These are phyloP conservation scores for Penicillium maclennaniae DNA, from an alignment of 495 filamentous ascomycete genomes.

Conservation along the genomic window DNA sequence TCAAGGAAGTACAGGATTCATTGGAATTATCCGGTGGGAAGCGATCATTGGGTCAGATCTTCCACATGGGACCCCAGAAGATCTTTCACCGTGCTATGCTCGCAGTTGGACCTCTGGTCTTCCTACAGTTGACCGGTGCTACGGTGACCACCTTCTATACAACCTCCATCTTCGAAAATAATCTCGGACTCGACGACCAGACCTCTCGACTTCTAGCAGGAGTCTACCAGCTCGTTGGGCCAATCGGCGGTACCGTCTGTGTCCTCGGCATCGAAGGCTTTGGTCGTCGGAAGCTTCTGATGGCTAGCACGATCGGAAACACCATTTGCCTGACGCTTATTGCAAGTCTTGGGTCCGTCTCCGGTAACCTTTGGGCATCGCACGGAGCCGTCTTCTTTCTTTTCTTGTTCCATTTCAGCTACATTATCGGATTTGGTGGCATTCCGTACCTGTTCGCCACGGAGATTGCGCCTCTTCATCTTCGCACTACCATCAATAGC, in stretches of 20 bases:
- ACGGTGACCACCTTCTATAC: slow-evolving; percentile 28
- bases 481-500: slow-evolving; percentile 47
- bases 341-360: slow-evolving; percentile 21
- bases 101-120: slow-evolving; percentile 13
- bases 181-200: slow-evolving; percentile 13
- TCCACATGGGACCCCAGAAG: slow-evolving; percentile 22
- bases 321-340: slow-evolving; percentile 38
- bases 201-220: slow-evolving; percentile 21
- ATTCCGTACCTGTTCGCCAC: slow-evolving; percentile 53
- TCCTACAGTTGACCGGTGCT: slow-evolving; percentile 22
- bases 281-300: slow-evolving; percentile 18
- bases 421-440: slow-evolving; percentile 51
- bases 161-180: slow-evolving; percentile 22
- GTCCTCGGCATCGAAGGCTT: slow-evolving; percentile 21
- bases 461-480: slow-evolving; percentile 47
- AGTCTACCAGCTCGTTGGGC: slow-evolving; percentile 18
- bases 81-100: slow-evolving; percentile 22
- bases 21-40: slow-evolving; percentile 11
- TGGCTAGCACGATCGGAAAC: slow-evolving; percentile 35
- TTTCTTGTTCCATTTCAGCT: slow-evolving; percentile 52
- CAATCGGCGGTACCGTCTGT: slow-evolving; percentile 16
- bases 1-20: slow-evolving; percentile 21
- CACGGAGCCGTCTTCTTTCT: slow-evolving; percentile 43
- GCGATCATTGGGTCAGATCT: slow-evolving; percentile 8
- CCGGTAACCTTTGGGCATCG: slow-evolving; percentile 9